Conservation (phyloP, 495 filamentous ascomycete genomes). For the Rusavskia elegans region DNA sequence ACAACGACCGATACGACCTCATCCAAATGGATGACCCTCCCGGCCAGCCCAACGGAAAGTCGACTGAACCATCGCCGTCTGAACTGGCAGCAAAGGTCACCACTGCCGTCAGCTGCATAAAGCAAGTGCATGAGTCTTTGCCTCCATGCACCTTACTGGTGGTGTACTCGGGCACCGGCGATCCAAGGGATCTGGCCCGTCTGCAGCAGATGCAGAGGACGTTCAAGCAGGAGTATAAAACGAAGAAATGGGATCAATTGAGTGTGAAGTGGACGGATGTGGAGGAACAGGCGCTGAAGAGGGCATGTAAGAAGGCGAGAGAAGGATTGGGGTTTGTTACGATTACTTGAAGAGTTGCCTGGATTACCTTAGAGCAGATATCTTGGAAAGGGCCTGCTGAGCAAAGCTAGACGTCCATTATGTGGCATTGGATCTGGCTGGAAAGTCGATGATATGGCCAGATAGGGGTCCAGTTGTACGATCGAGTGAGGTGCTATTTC, state of each 20-base stretch:
- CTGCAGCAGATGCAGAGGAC: constrained; percentile 56
- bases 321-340: constrained; percentile 64
- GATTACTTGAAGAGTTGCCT: background rate
- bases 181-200: constrained; percentile 61
- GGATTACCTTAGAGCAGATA: too few relatives aligned
- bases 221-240: constrained; percentile 61
- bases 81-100: constrained; percentile 29
- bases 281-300: constrained; percentile 65
- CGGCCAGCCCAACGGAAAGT: constrained; percentile 11
- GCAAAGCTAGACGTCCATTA: too few relatives aligned
- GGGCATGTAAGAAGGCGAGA: constrained; percentile 52
- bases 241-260: constrained; percentile 75
- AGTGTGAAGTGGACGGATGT: constrained; percentile 80
- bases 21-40: background rate
- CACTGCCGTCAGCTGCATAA: constrained; percentile 40
- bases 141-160: constrained; percentile 76
- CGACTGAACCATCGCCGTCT: constrained; percentile 22
- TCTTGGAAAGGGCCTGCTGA: too few relatives aligned
- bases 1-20: constrained; percentile 21
- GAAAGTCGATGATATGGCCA: too few relatives aligned
- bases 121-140: constrained; percentile 54
- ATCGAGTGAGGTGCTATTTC: too few relatives aligned
- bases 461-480: too few relatives aligned
- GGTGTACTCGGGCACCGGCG: constrained; percentile 77
- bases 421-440: too few relatives aligned